A percentile compares a stretch with the other conserved stretches of the same genome.
Conservation (phyloP, 441 rosid genomes). For the Viola pubescens region DNA sequence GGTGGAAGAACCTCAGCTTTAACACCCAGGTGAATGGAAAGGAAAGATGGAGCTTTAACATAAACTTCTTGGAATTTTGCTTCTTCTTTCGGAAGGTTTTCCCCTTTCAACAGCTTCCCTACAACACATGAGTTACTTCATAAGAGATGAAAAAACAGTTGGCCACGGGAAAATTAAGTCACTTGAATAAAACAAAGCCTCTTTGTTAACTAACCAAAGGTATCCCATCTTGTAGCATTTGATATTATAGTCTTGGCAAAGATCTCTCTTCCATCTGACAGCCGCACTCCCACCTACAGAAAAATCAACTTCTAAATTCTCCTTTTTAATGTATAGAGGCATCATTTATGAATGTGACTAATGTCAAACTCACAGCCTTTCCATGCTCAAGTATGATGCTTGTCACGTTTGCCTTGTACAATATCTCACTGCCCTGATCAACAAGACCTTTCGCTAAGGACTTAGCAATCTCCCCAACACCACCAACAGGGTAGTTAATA, state of each 20-base stretch:
- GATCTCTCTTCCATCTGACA: slow-evolving; percentile 79
- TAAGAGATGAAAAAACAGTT: slow-evolving; percentile 13
- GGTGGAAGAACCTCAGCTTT: slow-evolving; percentile 77
- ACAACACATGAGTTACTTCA: slow-evolving; percentile 7
- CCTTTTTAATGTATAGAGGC: not conserved
- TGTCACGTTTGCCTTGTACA: slow-evolving; percentile 78
- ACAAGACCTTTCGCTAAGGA: slow-evolving; percentile 75
- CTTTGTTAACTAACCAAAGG: slow-evolving; percentile 61
- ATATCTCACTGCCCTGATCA: slow-evolving; percentile 74
- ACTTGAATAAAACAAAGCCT: too few species aligned
- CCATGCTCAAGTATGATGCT: slow-evolving; percentile 64
- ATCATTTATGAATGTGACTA: not conserved
- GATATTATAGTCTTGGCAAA: slow-evolving; percentile 79
- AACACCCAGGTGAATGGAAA: slow-evolving; percentile 95
- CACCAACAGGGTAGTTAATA: slow-evolving; percentile 91
- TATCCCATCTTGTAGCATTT: slow-evolving; percentile 98
- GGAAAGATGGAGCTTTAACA: slow-evolving; percentile 95
- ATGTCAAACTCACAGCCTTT: slow-evolving; percentile 62
- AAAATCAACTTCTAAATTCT: slow-evolving; percentile 10
- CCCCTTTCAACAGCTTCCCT: slow-evolving; percentile 86
- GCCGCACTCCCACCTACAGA: slow-evolving; percentile 73
- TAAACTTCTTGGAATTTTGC: slow-evolving; percentile 78
- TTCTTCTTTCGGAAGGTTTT: slow-evolving; percentile 84
- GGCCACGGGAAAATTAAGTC: not conserved
- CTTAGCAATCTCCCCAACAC: slow-evolving; percentile 87